phyloP scores from a whole-genome alignment of 2,329 filamentous ascomycete species.

The Scedosporium aurantiacum region DNA sequence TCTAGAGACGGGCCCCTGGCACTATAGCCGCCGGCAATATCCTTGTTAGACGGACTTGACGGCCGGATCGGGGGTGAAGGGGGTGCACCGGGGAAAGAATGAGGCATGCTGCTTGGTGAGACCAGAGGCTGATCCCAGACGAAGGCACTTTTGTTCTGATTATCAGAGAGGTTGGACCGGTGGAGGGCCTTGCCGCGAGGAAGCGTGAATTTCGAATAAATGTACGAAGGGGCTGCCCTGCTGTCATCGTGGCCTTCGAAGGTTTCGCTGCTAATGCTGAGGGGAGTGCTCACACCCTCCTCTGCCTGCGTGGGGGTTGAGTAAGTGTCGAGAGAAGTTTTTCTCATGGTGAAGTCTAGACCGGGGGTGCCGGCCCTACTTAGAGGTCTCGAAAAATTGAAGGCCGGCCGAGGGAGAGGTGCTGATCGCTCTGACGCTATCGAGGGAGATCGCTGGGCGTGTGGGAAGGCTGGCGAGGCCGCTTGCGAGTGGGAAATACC shows the following conservation, averaged over 20 bases:
- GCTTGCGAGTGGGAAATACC: slow-evolving; percentile 27
- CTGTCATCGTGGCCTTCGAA: slow-evolving; percentile 46
- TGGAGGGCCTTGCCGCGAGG: slow-evolving; percentile 74
- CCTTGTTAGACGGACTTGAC: slow-evolving; percentile 40
- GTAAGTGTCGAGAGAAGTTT: slow-evolving; percentile 58
- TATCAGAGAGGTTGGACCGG: slow-evolving; percentile 50
- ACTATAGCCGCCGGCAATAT: slow-evolving; percentile 26
- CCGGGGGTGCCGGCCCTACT: slow-evolving; percentile 58
- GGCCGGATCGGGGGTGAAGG: slow-evolving; percentile 52
- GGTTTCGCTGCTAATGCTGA: slow-evolving; percentile 61
- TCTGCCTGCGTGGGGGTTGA: slow-evolving; percentile 52
- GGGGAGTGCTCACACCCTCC: slow-evolving; percentile 56
- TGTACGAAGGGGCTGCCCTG: slow-evolving; percentile 59
- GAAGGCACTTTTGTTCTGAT: slow-evolving; percentile 38
- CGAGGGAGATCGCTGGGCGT: slow-evolving; percentile 69
- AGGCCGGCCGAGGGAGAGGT: slow-evolving; percentile 58
- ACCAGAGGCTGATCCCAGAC: slow-evolving; percentile 45
- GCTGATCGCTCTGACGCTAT: slow-evolving; percentile 70
- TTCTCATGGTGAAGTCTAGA: slow-evolving; percentile 47
- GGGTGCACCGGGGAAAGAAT: slow-evolving; percentile 30
- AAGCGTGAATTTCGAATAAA: slow-evolving; percentile 74
- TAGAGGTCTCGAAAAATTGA: slow-evolving; percentile 89
- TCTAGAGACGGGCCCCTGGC: slow-evolving; percentile 2
- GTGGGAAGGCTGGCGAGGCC: slow-evolving; percentile 48
- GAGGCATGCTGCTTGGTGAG: slow-evolving; percentile 7